Evolutionary conservation across 257 asterid species (phyloP), one percentile per base, ranked within the genome.

Genomic region (Capsicum chinense): DNA sequence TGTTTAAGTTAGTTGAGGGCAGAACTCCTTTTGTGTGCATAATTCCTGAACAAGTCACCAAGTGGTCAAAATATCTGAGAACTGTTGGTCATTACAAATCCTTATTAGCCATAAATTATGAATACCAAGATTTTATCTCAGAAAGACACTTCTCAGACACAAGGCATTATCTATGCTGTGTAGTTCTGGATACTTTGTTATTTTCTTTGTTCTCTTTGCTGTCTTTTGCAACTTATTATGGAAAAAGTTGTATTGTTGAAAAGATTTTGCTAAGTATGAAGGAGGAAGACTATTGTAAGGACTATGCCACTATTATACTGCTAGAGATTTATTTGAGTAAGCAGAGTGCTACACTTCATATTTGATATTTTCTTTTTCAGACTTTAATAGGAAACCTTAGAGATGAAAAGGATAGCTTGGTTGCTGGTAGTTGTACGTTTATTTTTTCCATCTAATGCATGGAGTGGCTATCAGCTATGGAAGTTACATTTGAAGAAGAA

Each of bases 11-110:
- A 26, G 26, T 26, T 26, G 26, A 26, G 26, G 26, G 26, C 26
- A 26, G 26, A 26, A 26, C 26, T 47, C 44, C 68, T 66, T 83
- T 10, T 79, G n/a, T 81, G 78, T 9, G 50, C 63, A 81, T 16
- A 48, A 56, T 39, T 58, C 67, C 56, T 59, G 52, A 35, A 56
- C 37, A 9, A 16, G 48, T 52, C 5, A 21, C 52, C 5, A 13
- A 14, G 15, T 33, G 50, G 81, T 52, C 50, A 21, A 78, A 37
- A 78, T 78, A 0, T 78, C 64, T 54, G 81, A 14, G 33, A 76
- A 26, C 64, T 52, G 82, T 50, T 76, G 21, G 50, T 54, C 64
- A 15, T 52, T 54, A 54, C 64, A 78, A 78, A 3, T 78, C 81
- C 47, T 54, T 48, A 78, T 78, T 54, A 14, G 44, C 64, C 64